Evolutionary conservation across 2,329 filamentous ascomycete genomes (phyloP).

Genomic region (Fusarium odoratissimum): DNA sequence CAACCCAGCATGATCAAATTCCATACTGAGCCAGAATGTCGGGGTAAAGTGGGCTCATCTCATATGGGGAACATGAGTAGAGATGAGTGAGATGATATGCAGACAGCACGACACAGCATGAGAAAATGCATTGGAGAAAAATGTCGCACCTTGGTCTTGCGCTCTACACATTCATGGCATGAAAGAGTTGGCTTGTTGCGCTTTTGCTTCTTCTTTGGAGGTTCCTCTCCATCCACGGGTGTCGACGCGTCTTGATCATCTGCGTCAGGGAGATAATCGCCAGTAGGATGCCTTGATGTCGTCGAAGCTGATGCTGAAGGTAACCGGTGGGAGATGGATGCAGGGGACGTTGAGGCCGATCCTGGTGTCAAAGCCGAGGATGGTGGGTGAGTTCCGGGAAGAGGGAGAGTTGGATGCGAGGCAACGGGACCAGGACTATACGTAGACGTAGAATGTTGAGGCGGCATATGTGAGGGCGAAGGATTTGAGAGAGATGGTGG

Average conservation of each 20-base stretch:
- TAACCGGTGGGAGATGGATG: conserved; percentile 40
- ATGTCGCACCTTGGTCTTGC: conserved; percentile 77
- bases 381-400: conserved; percentile 31
- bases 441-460: conserved; percentile 37
- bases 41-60: conserved; percentile 35
- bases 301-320: conserved; percentile 38
- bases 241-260: conserved; percentile 40
- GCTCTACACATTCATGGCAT: conserved; percentile 82
- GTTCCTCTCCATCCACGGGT: conserved; percentile 49
- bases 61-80: conserved; percentile 4
- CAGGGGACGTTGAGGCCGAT: conserved; percentile 46
- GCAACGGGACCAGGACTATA: conserved; percentile 32
- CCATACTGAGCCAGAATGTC: neutral
- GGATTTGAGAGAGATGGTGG: conserved; percentile 30
- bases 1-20: neutral
- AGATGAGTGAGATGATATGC: neutral
- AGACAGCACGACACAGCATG: neutral
- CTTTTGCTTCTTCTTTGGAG: conserved; percentile 79
- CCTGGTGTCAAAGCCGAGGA: conserved; percentile 43
- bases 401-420: conserved; percentile 29
- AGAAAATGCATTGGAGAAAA: conserved; percentile 10
- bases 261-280: conserved; percentile 33
- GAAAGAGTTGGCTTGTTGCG: conserved; percentile 86
- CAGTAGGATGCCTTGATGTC: conserved; percentile 29
- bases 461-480: conserved; percentile 33